phyloP scores from a whole-genome alignment of 176 grass and related monocot genomes.

The Hordeum vulgare region DNA sequence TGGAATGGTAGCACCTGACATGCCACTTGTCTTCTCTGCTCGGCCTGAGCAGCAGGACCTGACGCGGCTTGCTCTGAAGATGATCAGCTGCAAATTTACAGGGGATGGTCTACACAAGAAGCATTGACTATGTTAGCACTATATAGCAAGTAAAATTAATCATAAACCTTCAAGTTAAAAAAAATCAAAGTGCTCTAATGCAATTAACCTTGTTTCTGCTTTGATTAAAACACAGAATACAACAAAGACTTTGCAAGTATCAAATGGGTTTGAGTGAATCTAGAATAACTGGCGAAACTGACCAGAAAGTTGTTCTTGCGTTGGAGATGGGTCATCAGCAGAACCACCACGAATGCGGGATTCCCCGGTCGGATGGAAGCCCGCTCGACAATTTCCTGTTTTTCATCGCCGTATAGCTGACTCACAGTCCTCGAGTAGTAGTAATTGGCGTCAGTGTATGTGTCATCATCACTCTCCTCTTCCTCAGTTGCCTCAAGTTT shows the following conservation, averaged over 20 bases:
- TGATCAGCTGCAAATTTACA: conserved; percentile 14
- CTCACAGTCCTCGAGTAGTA: not conserved
- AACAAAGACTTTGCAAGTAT: too few species aligned
- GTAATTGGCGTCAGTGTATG: not conserved
- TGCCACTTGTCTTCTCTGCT: not conserved
- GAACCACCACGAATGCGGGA: conserved; percentile 36
- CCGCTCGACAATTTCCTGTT: not conserved
- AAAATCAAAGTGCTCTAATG: not conserved
- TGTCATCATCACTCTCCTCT: conserved; percentile 9
- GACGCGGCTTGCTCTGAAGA: not conserved
- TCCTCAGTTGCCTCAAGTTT: not conserved
- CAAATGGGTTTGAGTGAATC: too few species aligned
- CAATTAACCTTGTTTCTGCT: too few species aligned
- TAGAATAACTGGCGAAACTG: not conserved
- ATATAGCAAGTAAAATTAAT: not conserved
- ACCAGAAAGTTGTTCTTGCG: conserved; percentile 10
- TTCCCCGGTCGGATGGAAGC: conserved; percentile 11
- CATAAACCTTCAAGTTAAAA: not conserved
- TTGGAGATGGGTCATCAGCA: not conserved
- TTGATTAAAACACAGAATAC: too few species aligned
- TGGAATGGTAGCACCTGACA: not conserved
- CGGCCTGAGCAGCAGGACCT: not conserved
- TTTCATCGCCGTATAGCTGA: not conserved
- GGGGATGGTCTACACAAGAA: conserved; percentile 20
- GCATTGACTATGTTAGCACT: not conserved